These are phyloP conservation scores for Boletus smithii DNA, from an alignment of 1,284 basidiomycete species.

Conservation along the genomic window DNA sequence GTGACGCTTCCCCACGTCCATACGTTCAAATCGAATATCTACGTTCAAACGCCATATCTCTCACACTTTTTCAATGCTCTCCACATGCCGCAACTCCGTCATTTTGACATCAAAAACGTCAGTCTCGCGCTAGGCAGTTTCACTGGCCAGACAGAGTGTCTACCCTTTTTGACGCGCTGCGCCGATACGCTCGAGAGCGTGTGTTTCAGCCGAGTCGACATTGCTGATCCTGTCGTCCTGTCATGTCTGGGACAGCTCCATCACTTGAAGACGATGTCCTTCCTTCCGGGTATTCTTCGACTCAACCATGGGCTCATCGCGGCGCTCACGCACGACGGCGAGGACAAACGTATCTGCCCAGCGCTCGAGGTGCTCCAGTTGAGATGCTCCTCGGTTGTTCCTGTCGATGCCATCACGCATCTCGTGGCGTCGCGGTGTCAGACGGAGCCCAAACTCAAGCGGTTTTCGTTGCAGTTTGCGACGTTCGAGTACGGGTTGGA, in stretches of 20 bases:
- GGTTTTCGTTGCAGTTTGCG: conserved; percentile 29
- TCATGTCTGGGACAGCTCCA: conserved; percentile 24
- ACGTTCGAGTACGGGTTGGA: conserved; percentile 31
- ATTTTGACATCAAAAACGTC: conserved; percentile 29
- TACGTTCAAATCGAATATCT: conserved; percentile 27
- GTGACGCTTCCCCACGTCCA: conserved; percentile 30
- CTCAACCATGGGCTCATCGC: conserved; percentile 31
- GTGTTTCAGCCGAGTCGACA: conserved; percentile 25
- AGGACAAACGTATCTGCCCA: conserved; percentile 20
- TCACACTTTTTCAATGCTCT: conserved; percentile 25
- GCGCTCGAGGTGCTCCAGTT: conserved; percentile 27
- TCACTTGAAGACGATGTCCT: conserved; percentile 18
- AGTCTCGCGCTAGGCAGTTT: conserved; percentile 28
- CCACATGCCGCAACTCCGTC: conserved; percentile 24
- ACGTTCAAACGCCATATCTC: conserved; percentile 30
- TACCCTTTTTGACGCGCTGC: conserved; percentile 26
- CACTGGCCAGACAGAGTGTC: conserved; percentile 28
- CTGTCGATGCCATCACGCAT: conserved; percentile 22
- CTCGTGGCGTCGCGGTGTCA: conserved; percentile 28
- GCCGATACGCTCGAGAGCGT: conserved; percentile 32
- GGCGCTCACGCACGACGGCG: conserved; percentile 15
- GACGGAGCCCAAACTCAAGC: conserved; percentile 12
- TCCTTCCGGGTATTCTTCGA: conserved; percentile 27
- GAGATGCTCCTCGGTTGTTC: conserved; percentile 26
- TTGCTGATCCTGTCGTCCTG: conserved; percentile 21